A percentile compares a stretch with the other conserved stretches of the same genome.
phyloP scores from a whole-genome alignment of 139 green algal genomes.

The Yamagishiella unicocca region DNA sequence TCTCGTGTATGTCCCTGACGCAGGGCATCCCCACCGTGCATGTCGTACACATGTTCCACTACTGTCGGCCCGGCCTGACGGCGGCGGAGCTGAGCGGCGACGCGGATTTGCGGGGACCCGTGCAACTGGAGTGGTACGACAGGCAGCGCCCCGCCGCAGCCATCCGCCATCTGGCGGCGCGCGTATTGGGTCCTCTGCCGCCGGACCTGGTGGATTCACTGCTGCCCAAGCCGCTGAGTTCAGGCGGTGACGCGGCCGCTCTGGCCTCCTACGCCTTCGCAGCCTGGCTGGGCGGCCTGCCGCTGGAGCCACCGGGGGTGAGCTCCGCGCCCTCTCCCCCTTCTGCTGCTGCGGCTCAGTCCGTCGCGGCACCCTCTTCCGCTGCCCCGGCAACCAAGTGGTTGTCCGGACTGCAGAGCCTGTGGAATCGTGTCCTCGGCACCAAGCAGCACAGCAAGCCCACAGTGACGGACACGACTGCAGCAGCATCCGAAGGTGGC shows the following conservation, averaged over 20 bases:
- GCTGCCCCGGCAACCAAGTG: too few species aligned
- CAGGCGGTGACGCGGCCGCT: not conserved
- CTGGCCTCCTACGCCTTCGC: conserved; percentile 4
- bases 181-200: conserved; percentile 1
- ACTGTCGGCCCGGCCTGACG: not conserved
- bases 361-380: too few species aligned
- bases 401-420: not conserved
- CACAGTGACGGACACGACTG: not conserved
- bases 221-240: not conserved
- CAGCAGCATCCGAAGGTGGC: not conserved
- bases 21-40: not conserved
- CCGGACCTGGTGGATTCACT: not conserved
- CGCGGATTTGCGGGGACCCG: not conserved
- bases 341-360: too few species aligned
- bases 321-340: too few species aligned
- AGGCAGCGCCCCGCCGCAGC: not conserved
- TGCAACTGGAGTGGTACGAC: not conserved
- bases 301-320: too few species aligned
- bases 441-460: not conserved
- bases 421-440: not conserved
- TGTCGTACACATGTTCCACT: not conserved
- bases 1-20: too few species aligned
- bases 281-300: conserved; percentile 14
- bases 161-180: not conserved
- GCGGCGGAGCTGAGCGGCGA: not conserved